Evolutionary conservation across 2,329 filamentous ascomycete genomes (phyloP).

Genomic region (Exophiala aquamarina): DNA sequence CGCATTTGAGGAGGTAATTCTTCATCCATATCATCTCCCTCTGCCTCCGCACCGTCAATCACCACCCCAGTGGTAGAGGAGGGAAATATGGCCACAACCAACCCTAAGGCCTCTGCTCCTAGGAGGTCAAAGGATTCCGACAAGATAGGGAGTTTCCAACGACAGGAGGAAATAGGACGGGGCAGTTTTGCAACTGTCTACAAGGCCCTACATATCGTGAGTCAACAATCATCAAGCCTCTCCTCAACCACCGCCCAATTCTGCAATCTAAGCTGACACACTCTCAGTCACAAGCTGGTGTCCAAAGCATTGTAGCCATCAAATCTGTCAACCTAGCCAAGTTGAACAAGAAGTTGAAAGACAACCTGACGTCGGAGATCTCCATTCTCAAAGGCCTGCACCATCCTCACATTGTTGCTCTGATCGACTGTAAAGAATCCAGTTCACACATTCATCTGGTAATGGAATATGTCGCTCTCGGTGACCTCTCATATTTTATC

Average conservation of each 20-base stretch:
- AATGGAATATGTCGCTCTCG: conserved; percentile 98
- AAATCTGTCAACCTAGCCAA: conserved; percentile 92
- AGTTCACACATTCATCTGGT: conserved; percentile 88
- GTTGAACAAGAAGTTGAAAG: conserved; percentile 92
- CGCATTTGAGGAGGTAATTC: conserved; percentile 36
- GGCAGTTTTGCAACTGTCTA: conserved; percentile 98
- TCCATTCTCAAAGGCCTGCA: conserved; percentile 90
- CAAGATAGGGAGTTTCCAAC: conserved; percentile 61
- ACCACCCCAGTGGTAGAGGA: conserved; percentile 22
- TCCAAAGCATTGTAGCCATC: conserved; percentile 75
- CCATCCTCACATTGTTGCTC: conserved; percentile 93
- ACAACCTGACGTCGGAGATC: conserved; percentile 94
- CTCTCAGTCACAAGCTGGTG: conserved; percentile 19
- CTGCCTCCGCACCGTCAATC: conserved; percentile 21
- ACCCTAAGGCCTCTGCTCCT: conserved; percentile 39
- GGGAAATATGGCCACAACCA: conserved; percentile 41
- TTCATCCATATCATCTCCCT: conserved; percentile 18
- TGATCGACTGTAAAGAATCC: conserved; percentile 91
- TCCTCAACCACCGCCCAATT: not conserved
- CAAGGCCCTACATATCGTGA: conserved; percentile 78
- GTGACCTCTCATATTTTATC: conserved; percentile 92
- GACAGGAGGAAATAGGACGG: conserved; percentile 89
- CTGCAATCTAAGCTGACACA: conserved; percentile 17
- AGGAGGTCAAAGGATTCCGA: conserved; percentile 38
- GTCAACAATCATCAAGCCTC: conserved; percentile 33